Base-by-base conservation (phyloP, 2,329 filamentous ascomycete species). In the Fusarium succisae region DNA sequence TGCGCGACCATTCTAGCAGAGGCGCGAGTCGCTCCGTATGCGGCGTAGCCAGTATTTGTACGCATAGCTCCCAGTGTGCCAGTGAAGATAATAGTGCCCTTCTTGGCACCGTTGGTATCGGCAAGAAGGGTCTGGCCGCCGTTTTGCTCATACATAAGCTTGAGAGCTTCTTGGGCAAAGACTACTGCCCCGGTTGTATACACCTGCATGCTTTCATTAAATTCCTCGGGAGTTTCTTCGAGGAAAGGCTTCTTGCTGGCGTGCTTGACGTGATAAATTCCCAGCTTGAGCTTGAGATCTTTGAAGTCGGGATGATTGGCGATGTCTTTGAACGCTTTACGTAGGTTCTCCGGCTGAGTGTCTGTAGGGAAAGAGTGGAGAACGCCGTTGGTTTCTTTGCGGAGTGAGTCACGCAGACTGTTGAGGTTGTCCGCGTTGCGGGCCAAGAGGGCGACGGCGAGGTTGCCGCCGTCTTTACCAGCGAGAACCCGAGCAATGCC, bases 241-340 rank as follows among this genome's bases (percentile, higher is more conserved):
- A 89, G 80, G 78, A 89, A 90, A 0, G 88, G 86, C 71, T 87
- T 89, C 79, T 86, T 88, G 73, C 82, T 83, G 2, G 82, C 82
- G 70, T 89, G 86, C 77, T 90, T 91, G 76, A 91, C 84, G 71
- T 86, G 88, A 78, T 87, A 90, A 32, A 91, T 83, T 3, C 87
- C 86, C 17, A 89, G 74, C 55, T 84, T 82, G 8, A 90, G 82
- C 65, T 89, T 89, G 28, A 90, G 79, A 14, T 81, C 81, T 28
- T 80, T 75, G 79, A 89, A 88, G 32, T 84, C 86, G 12, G 80
- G 50, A 72, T 89, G 86, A 1, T 72, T 72, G n/a, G 83, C 81
- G 70, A 91, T 89, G 22, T 84, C 66, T 17, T 65, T 59, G 44
- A 76, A 77, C 3, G 72, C 47, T 7, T 66, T 45, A 13, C 51